phyloP scores from a whole-genome alignment of 2,329 filamentous ascomycete genomes.

The Xylariaceae sp. region DNA sequence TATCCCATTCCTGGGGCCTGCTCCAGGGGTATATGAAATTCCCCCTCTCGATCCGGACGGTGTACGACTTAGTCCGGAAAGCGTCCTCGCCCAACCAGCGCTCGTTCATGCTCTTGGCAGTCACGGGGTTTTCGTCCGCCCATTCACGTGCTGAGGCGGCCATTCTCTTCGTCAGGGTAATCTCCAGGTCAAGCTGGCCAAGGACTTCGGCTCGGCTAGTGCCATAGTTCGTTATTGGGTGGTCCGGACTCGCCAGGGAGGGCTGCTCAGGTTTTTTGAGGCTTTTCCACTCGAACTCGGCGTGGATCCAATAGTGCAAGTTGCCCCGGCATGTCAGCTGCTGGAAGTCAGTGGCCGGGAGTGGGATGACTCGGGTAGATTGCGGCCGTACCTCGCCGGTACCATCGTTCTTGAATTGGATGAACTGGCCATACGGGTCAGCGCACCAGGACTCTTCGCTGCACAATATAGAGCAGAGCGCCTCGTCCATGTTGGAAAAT shows the following conservation, averaged over 20 bases:
- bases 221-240: too few species aligned
- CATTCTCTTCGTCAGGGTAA: constrained; percentile 23
- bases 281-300: constrained; percentile 24
- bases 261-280: constrained; percentile 1
- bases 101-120: too few species aligned
- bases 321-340: constrained; percentile 23
- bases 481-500: constrained; percentile 23
- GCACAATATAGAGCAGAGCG: constrained; percentile 26
- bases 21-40: constrained; percentile 27
- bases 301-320: constrained; percentile 25
- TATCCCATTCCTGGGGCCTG: constrained; percentile 2
- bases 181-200: constrained; percentile 22
- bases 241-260: too few species aligned
- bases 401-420: too few species aligned
- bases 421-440: constrained; percentile 4
- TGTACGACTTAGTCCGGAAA: constrained; percentile 25
- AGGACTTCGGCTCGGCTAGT: constrained; percentile 11
- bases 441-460: constrained; percentile 23
- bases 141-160: constrained; percentile 13
- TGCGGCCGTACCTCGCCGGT: too few species aligned
- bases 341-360: constrained; percentile 9
- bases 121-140: too few species aligned
- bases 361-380: too few species aligned
- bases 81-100: constrained; percentile 22
- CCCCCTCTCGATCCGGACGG: constrained; percentile 26